Evolutionary conservation across 1,284 basidiomycete species (phyloP).

Genomic region (Rhodotorula sp.): DNA sequence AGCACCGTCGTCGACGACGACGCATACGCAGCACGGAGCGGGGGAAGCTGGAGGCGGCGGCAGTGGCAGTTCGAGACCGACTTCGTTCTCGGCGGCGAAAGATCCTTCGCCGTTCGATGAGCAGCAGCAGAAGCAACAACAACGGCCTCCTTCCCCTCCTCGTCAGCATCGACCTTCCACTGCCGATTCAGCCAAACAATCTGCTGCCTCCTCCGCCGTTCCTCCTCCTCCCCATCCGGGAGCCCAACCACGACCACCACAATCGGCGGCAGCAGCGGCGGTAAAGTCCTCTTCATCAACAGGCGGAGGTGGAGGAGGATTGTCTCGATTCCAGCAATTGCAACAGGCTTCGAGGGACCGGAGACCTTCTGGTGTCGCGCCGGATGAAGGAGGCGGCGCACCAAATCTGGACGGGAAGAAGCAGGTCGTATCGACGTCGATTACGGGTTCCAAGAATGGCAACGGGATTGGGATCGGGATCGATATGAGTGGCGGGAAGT

Average conservation of each 20-base stretch:
- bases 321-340: neutral
- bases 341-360: constrained; percentile 1
- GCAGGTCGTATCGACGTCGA: neutral
- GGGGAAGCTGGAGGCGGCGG: neutral
- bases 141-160: neutral
- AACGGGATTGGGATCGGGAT: constrained; percentile 24
- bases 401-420: no score
- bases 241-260: neutral
- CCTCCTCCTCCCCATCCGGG: neutral
- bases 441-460: neutral
- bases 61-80: no score
- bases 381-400: neutral
- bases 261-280: neutral
- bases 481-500: constrained; percentile 9
- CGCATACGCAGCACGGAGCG: neutral
- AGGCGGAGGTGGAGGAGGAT: neutral
- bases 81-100: no score
- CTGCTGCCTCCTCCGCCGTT: neutral
- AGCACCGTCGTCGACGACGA: no score
- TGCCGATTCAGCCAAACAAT: neutral
- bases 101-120: no score
- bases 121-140: neutral
- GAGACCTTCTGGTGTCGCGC: neutral
- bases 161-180: neutral
- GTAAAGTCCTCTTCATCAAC: neutral